phyloP scores from a whole-genome alignment of 2,329 filamentous ascomycete species.

The Fusarium zealandicum region DNA sequence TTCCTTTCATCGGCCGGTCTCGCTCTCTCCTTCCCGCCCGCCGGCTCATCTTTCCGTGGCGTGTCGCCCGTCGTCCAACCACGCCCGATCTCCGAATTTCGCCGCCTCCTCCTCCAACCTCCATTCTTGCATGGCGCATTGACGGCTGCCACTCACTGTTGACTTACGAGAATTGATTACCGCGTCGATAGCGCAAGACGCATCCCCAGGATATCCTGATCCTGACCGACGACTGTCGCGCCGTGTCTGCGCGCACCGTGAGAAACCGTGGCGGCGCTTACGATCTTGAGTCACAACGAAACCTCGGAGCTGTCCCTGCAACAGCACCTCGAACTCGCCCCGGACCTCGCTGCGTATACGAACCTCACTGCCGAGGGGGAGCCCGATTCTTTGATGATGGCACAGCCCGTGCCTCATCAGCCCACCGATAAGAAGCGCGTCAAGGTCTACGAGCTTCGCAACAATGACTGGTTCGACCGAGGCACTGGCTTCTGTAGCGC shows the following conservation, averaged over 20 bases:
- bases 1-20: slow-evolving; percentile 29
- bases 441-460: slow-evolving; percentile 98
- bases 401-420: slow-evolving; percentile 74
- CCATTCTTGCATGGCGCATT: slow-evolving; percentile 46
- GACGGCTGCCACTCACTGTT: slow-evolving; percentile 34
- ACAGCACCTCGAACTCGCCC: slow-evolving; percentile 65
- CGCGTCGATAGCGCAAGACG: slow-evolving; percentile 31
- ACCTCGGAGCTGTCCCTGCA: slow-evolving; percentile 64
- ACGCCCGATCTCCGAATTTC: slow-evolving; percentile 28
- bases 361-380: slow-evolving; percentile 60
- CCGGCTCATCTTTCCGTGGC: slow-evolving; percentile 36
- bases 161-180: slow-evolving; percentile 25
- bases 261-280: slow-evolving; percentile 64
- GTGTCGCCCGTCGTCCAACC: slow-evolving; percentile 36
- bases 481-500: slow-evolving; percentile 96
- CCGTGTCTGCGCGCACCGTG: slow-evolving; percentile 42
- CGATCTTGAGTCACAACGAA: slow-evolving; percentile 60
- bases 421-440: slow-evolving; percentile 77
- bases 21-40: slow-evolving; percentile 29
- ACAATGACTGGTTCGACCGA: slow-evolving; percentile 99
- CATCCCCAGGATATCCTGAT: slow-evolving; percentile 18
- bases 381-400: slow-evolving; percentile 72
- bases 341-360: slow-evolving; percentile 59
- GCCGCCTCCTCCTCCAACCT: slow-evolving; percentile 23
- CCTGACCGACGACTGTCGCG: slow-evolving; percentile 35